Percentiles rank a stretch among this genome's conserved stretches.
These are phyloP conservation scores for Aspergillus sparsus DNA, from an alignment of 495 filamentous ascomycete genomes.

Conservation along the genomic window DNA sequence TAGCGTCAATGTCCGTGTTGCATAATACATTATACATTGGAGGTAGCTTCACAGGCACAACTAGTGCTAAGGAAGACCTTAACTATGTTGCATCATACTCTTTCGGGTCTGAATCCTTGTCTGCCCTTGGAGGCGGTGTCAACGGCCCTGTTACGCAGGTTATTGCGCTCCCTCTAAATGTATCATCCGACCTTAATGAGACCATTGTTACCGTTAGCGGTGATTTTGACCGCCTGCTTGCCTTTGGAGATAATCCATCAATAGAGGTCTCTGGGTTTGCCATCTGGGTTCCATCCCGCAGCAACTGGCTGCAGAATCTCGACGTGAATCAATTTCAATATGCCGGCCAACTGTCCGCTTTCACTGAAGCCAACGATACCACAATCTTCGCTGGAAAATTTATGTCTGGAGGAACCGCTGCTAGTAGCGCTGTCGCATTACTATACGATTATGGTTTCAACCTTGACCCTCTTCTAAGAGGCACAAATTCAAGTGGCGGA, in stretches of 20 bases:
- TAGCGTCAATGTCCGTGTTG: slow-evolving; percentile 66
- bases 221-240: slow-evolving; percentile 69
- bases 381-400: slow-evolving; percentile 78
- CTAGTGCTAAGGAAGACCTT: slow-evolving; percentile 58
- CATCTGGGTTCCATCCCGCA: slow-evolving; percentile 87
- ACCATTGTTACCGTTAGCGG: slow-evolving; percentile 78
- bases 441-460: slow-evolving; percentile 50
- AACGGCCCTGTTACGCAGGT: slow-evolving; percentile 75
- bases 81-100: slow-evolving; percentile 77
- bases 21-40: slow-evolving; percentile 75
- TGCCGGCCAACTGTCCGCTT: slow-evolving; percentile 68
- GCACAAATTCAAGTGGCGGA: slow-evolving; percentile 61
- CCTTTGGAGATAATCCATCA: slow-evolving; percentile 62
- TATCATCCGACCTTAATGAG: slow-evolving; percentile 69
- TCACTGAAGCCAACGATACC: slow-evolving; percentile 60
- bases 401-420: slow-evolving; percentile 65
- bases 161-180: slow-evolving; percentile 76
- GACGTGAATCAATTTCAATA: slow-evolving; percentile 64
- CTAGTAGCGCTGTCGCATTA: slow-evolving; percentile 68
- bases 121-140: slow-evolving; percentile 79
- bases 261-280: slow-evolving; percentile 72
- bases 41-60: slow-evolving; percentile 79
- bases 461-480: slow-evolving; percentile 59
- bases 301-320: slow-evolving; percentile 87
- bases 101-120: slow-evolving; percentile 67